These are phyloP conservation scores for Annulohypoxylon maeteangense DNA, from an alignment of 495 filamentous ascomycete species.

Conservation along the genomic window DNA sequence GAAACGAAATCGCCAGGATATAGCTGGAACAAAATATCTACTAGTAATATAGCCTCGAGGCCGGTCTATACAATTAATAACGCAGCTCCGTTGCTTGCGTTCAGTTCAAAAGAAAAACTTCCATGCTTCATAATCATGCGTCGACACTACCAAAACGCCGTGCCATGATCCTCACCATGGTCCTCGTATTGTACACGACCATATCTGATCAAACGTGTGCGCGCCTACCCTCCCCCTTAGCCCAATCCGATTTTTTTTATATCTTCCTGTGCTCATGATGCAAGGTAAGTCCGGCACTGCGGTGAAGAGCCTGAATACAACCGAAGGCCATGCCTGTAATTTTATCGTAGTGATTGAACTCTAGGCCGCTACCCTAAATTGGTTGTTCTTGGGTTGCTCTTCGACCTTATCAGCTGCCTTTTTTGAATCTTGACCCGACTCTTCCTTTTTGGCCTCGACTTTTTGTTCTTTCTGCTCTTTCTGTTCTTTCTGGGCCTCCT, in stretches of 20 bases:
- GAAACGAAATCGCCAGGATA: background rate
- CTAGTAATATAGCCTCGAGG: slow-evolving; percentile 32
- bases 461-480: slow-evolving; percentile 48
- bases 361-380: slow-evolving; percentile 44
- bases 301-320: slow-evolving; percentile 3
- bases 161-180: slow-evolving; percentile 45
- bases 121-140: slow-evolving; percentile 49
- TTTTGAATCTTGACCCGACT: slow-evolving; percentile 43
- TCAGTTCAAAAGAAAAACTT: slow-evolving; percentile 27
- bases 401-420: slow-evolving; percentile 44
- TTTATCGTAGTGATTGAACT: slow-evolving; percentile 27
- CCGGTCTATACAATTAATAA: slow-evolving; percentile 43
- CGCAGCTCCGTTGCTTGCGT: slow-evolving; percentile 37
- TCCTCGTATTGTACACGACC: slow-evolving; percentile 47
- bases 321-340: slow-evolving; percentile 16
- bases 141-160: slow-evolving; percentile 49
- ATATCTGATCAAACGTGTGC: slow-evolving; percentile 34
- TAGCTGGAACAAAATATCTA: slow-evolving; percentile 23
- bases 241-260: slow-evolving; percentile 22
- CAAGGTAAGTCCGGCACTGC: slow-evolving; percentile 11
- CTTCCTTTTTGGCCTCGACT: slow-evolving; percentile 42
- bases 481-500: slow-evolving; percentile 54
- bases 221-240: slow-evolving; percentile 13
- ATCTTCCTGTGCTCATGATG: slow-evolving; percentile 19
- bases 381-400: slow-evolving; percentile 44